Evolutionary conservation across 805 yeast species (phyloP).

Genomic region (Starmerella lactis-condensi): DNA sequence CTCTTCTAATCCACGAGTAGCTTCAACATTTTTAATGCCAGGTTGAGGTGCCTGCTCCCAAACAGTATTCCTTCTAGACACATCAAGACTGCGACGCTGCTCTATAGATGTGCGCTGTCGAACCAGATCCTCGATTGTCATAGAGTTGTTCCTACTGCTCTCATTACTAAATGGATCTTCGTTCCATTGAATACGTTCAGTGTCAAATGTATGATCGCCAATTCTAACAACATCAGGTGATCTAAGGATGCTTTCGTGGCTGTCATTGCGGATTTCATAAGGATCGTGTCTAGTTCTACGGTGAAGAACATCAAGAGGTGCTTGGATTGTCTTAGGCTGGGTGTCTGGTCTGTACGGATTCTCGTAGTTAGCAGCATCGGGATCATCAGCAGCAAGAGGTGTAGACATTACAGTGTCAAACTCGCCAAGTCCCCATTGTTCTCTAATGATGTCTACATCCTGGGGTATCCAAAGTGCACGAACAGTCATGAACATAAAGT

Average conservation of each 20-base stretch:
- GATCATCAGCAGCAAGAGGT: constrained; percentile 19
- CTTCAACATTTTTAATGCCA: constrained; percentile 12
- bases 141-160: no score
- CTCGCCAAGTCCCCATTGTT: constrained; percentile 35
- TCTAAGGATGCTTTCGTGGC: constrained; percentile 13
- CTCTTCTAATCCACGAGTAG: constrained; percentile 16
- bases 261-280: constrained; percentile 13
- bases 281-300: constrained; percentile 10
- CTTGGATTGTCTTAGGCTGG: constrained; percentile 2
- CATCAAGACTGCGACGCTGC: constrained; percentile 18
- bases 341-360: constrained; percentile 18
- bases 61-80: constrained; percentile 14
- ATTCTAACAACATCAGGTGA: constrained; percentile 16
- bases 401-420: constrained; percentile 24
- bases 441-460: constrained; percentile 57
- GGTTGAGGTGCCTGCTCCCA: constrained; percentile 17
- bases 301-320: constrained; percentile 3
- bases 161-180: constrained; percentile 2
- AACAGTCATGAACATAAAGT: constrained; percentile 36
- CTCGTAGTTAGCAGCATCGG: constrained; percentile 18
- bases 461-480: constrained; percentile 38
- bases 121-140: constrained; percentile 12
- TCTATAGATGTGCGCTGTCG: constrained; percentile 8
- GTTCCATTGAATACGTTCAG: no score
- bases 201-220: constrained; percentile 9